phyloP scores from a whole-genome alignment of 495 filamentous ascomycete genomes.

The Aspergillus leporis region DNA sequence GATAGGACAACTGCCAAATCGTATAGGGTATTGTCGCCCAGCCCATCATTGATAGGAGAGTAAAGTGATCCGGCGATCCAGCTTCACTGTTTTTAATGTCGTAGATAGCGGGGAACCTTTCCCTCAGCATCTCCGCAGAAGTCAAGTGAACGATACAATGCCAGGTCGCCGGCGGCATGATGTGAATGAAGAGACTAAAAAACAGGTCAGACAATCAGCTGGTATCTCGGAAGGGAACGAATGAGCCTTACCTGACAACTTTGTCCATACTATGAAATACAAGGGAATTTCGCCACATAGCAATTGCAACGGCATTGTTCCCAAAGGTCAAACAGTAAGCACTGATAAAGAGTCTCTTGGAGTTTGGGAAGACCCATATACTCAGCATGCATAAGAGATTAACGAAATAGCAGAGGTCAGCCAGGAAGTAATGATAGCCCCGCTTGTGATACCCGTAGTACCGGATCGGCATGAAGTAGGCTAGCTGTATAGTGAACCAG shows the following conservation, averaged over 20 bases:
- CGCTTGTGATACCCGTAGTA: slow-evolving; percentile 85
- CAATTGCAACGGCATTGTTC: slow-evolving; percentile 96
- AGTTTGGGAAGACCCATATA: slow-evolving; percentile 88
- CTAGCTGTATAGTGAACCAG: slow-evolving; percentile 85
- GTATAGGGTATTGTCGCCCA: slow-evolving; percentile 94
- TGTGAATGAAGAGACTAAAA: slow-evolving; percentile 87
- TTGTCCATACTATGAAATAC: slow-evolving; percentile 99
- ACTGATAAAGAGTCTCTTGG: slow-evolving; percentile 89
- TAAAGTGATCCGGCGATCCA: slow-evolving; percentile 73
- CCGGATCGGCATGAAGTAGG: slow-evolving; percentile 96
- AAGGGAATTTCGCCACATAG: slow-evolving; percentile 98
- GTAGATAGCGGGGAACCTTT: slow-evolving; percentile 85
- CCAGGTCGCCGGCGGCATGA: slow-evolving; percentile 92
- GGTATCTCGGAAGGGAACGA: not conserved
- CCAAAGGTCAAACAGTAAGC: slow-evolving; percentile 91
- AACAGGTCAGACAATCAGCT: slow-evolving; percentile 14
- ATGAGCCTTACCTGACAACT: slow-evolving; percentile 65
- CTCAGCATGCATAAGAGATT: slow-evolving; percentile 81
- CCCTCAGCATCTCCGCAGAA: slow-evolving; percentile 58
- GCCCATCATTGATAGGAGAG: slow-evolving; percentile 78
- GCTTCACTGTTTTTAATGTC: slow-evolving; percentile 73
- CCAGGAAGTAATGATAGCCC: slow-evolving; percentile 96
- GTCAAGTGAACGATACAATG: slow-evolving; percentile 90
- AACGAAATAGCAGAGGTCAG: slow-evolving; percentile 97
- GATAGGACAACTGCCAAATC: slow-evolving; percentile 88